Evolutionary conservation across 768 basidiomycete species (phyloP), one percentile per base, ranked within the genome.

Genomic region (Leccinum incarnatum): DNA sequence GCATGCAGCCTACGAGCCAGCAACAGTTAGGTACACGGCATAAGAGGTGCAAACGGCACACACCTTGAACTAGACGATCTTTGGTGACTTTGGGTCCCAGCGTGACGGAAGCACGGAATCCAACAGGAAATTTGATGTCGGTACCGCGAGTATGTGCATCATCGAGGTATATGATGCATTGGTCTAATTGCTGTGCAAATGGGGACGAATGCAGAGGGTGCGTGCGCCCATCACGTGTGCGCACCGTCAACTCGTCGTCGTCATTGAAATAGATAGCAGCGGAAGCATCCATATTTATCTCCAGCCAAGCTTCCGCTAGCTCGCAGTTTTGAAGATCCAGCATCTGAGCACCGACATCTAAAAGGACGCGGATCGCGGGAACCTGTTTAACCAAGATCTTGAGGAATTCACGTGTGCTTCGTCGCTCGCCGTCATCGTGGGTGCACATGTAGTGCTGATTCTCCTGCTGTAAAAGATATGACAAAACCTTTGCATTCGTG

Each of bases 281-380:
- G 42, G 30, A 30, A 4, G 54, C 51, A 17, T 57, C 52, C 0
- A 11, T 12, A 23, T 48, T 51, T 32, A 64, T 55, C 14, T 51
- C 21, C 3, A 84, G 71, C 83, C 83, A 84, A 5, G 61, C 48
- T 17, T 55, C 27, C 2, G 73, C 79, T 2, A 84, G 52, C 23
- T 79, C 64, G 1, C 54, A 23, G 53, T 82, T 84, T 17, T 69
- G 65, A 55, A 79, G 60, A 45, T 84, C 82, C 3, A 84, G 72
- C 55, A 84, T 78, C 62, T 84, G 83, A 0, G 83, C 81, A 0
- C 83, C 83, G 8, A 84, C 79, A 54, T 84, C 83, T 3, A 84
- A 65, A 23, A 84, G 64, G 14, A 83, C 79, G 36, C 73, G 72
- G 14, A 83, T 70, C 11, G 69, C 61, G 0, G 77, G 76, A 0